Conservation (phyloP, 192 early-diverging fungal species). For the Spizellomyces punctatus region DNA sequence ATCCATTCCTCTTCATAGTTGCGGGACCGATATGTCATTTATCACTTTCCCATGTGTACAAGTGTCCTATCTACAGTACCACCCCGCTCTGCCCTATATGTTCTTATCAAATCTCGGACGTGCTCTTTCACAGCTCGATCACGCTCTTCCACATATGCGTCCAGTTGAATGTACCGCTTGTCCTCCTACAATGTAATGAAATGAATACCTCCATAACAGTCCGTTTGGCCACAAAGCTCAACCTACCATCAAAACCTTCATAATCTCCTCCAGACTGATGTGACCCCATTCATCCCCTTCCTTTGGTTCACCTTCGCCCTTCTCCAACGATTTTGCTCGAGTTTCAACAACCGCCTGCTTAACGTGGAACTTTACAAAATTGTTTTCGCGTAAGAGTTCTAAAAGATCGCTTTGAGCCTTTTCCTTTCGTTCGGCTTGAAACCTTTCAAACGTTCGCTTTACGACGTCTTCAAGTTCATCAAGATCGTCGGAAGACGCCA, state of each 20-base stretch:
- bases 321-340: slow-evolving; percentile 38
- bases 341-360: slow-evolving; percentile 43
- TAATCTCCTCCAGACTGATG: slow-evolving; percentile 50
- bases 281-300: slow-evolving; percentile 51
- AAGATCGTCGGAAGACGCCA: slow-evolving; percentile 13
- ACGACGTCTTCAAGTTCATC: not conserved
- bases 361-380: slow-evolving; percentile 57
- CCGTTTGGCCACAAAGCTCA: not conserved
- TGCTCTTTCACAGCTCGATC: slow-evolving; percentile 47
- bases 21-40: no score
- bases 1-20: no score
- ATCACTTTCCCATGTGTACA: not conserved
- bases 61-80: slow-evolving; percentile 33
- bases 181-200: slow-evolving; percentile 42
- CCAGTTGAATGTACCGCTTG: slow-evolving; percentile 47
- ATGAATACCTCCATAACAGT: not conserved
- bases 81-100: slow-evolving; percentile 27
- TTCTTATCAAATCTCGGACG: slow-evolving; percentile 29
- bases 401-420: slow-evolving; percentile 43
- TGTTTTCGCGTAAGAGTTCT: slow-evolving; percentile 52
- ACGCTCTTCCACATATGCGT: slow-evolving; percentile 43
- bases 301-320: slow-evolving; percentile 40
- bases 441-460: slow-evolving; percentile 34
- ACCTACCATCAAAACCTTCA: slow-evolving; percentile 51
- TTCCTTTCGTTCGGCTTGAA: slow-evolving; percentile 31